These are phyloP conservation scores for Saccharomyces paradoxus DNA, from an alignment of 805 yeast species.

Conservation along the genomic window DNA sequence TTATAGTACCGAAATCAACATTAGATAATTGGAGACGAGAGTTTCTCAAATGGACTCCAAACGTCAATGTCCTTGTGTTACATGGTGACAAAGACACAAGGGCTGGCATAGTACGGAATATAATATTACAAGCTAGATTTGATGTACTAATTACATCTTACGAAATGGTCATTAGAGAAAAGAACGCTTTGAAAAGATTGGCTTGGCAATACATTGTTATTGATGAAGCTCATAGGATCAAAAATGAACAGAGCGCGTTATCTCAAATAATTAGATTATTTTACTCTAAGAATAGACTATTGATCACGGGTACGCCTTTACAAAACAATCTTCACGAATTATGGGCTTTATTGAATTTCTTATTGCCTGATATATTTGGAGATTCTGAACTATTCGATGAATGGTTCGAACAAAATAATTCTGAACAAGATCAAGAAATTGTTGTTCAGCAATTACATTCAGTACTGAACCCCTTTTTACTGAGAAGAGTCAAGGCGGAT, in stretches of 20 bases:
- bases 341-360: conserved; percentile 88
- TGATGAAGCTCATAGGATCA: conserved; percentile 95
- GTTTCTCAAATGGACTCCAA: conserved; percentile 93
- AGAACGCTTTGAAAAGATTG: conserved; percentile 65
- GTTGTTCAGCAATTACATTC: conserved; percentile 86
- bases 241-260: conserved; percentile 84
- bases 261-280: conserved; percentile 89
- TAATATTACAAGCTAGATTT: conserved; percentile 64
- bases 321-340: conserved; percentile 92
- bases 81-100: conserved; percentile 90
- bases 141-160: conserved; percentile 88
- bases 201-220: conserved; percentile 91
- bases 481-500: conserved; percentile 85
- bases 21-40: conserved; percentile 95
- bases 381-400: conserved; percentile 85
- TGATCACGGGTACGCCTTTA: conserved; percentile 93
- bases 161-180: conserved; percentile 89
- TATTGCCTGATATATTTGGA: conserved; percentile 90
- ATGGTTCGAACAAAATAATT: conserved; percentile 57
- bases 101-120: conserved; percentile 45
- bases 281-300: conserved; percentile 71
- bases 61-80: conserved; percentile 72
- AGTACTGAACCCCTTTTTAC: conserved; percentile 76
- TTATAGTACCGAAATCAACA: conserved; percentile 92
- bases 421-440: conserved; percentile 58